Percentiles rank a stretch among this genome's conserved stretches.
Evolutionary conservation across 2,329 filamentous ascomycete species (phyloP).

Genomic region (Colletotrichum godetiae): DNA sequence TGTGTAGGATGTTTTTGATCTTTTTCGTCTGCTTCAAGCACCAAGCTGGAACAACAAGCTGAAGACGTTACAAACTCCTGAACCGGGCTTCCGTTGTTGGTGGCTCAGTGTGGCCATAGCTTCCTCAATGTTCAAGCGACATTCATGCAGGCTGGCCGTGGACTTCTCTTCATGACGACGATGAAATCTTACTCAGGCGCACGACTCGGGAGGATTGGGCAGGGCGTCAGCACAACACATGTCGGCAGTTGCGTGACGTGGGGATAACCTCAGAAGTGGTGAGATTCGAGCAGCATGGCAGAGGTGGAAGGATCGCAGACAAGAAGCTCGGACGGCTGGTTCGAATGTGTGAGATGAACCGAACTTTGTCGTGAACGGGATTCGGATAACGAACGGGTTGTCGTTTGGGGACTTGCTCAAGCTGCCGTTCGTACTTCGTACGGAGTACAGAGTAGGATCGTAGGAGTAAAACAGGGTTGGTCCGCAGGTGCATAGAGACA

Average conservation of each 20-base stretch:
- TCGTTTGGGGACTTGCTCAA: not conserved
- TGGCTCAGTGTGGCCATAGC: slow-evolving; percentile 15
- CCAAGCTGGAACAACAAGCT: not conserved
- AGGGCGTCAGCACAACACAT: slow-evolving; percentile 20
- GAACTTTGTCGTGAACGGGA: slow-evolving; percentile 11
- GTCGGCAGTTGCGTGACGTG: slow-evolving; percentile 17
- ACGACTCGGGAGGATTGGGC: slow-evolving; percentile 12
- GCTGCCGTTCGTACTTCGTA: no score
- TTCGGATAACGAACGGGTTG: not conserved
- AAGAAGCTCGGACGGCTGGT: slow-evolving; percentile 16
- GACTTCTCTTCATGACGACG: not conserved
- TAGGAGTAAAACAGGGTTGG: slow-evolving; percentile 10
- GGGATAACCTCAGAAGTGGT: slow-evolving; percentile 13
- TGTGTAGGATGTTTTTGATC: not conserved
- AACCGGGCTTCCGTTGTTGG: not conserved
- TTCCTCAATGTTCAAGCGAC: not conserved
- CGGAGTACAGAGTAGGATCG: not conserved
- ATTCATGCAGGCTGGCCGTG: not conserved
- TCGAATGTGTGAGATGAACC: slow-evolving; percentile 19
- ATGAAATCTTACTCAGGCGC: slow-evolving; percentile 8
- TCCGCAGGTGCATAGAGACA: not conserved
- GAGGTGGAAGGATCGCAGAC: not conserved
- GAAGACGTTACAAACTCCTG: not conserved
- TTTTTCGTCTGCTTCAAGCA: not conserved
- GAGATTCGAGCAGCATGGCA: not conserved